These are phyloP conservation scores for Tetrahymena thermophila DNA, from an alignment of 73 alveolate genomes.

Conservation along the genomic window DNA sequence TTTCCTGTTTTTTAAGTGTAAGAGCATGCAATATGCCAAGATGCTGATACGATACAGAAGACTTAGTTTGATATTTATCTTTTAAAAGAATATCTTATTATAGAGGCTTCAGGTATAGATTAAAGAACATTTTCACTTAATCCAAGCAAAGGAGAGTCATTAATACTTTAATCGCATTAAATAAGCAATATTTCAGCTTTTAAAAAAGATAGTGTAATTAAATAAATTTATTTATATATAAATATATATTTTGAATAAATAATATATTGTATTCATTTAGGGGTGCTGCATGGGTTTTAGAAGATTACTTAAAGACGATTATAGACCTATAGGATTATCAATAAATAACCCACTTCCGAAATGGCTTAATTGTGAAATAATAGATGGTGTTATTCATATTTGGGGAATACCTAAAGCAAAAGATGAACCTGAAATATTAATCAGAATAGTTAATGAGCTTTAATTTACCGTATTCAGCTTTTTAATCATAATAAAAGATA, in stretches of 20 bases:
- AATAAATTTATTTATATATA: not conserved
- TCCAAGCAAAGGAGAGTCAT: not conserved
- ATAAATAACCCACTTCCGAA: not conserved
- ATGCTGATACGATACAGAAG: not conserved
- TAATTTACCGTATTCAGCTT: not conserved
- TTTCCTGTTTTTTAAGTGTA: not conserved
- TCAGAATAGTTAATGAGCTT: not conserved
- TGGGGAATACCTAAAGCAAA: not conserved
- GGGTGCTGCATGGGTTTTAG: not conserved
- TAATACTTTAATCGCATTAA: not conserved
- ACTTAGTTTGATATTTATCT: not conserved
- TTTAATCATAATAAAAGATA: not conserved
- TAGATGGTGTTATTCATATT: not conserved
- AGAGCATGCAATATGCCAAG: not conserved
- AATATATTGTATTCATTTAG: not conserved
- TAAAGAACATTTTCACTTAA: not conserved
- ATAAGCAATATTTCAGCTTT: not conserved
- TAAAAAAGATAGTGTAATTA: not conserved
- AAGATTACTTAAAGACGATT: not conserved
- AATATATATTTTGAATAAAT: not conserved
- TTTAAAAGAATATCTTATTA: not conserved
- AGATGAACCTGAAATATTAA: not conserved
- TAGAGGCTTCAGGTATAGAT: not conserved
- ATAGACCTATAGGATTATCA: not conserved
- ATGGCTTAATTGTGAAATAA: not conserved